Base-by-base conservation (phyloP, 768 basidiomycete species). In the Podaxis sp. region DNA sequence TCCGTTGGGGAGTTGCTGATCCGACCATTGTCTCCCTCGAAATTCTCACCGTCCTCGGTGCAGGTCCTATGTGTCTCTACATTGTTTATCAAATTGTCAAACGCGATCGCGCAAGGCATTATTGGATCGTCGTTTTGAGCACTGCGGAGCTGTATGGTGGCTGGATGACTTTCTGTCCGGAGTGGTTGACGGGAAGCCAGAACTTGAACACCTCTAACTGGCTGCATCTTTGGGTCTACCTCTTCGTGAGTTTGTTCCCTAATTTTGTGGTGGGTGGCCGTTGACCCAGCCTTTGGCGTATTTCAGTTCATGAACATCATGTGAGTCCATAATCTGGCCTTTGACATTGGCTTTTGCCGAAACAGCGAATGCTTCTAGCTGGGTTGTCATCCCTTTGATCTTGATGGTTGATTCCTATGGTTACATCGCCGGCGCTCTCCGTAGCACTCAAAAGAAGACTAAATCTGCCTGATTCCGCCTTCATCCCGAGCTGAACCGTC, bases 81-180 rank as follows among this genome's bases (percentile, higher is more conserved):
- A 84, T 91, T 65, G 75, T 90, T 42, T 81, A 82, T 62, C 85
- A 87, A 68, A 78, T 93, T 23, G 73, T 84, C 23, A 80, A 77
- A 50, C 73, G 82, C 25, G 88, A 93, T 65, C 86, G 86, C 2
- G 82, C 86, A 16, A 74, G 86, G 32, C 83, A 88, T 69, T 89
- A 88, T 69, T 95, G 92, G 92, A 83, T 93, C 56, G 77, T 92
- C 47, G 86, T 92, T 2, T 69, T 91, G 50, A 82, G 86, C 67
- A 91, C 88, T 1, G 89, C 83, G 0, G 91, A 93, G 69, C 67
- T 93, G 3, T 91, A 92, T 61, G 90, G 91, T 66, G 87, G 87
- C 84, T 92, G 86, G 86, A 92, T 93, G 91, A 93, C 91, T 2
- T 93, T 93, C 73, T 87, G 86, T 67, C 91, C 91, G 0, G 91